Percentiles rank a stretch among this genome's conserved stretches.
Conservation (phyloP, 2,329 filamentous ascomycete species). For the Eurotiales sp. region DNA sequence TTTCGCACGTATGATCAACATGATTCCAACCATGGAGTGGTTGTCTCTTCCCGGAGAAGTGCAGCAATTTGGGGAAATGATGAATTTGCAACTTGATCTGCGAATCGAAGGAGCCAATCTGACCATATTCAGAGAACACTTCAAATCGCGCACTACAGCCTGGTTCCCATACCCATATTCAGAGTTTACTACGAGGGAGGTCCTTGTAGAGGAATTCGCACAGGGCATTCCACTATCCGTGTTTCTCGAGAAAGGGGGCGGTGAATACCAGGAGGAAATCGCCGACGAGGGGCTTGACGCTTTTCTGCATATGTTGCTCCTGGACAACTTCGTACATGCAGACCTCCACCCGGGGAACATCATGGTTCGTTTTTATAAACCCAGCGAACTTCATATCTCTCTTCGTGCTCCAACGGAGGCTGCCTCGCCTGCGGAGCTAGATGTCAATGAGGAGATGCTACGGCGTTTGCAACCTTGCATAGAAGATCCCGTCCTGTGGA, state of each 20-base stretch:
- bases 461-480: slow-evolving; percentile 71
- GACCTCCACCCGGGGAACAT: slow-evolving; percentile 97
- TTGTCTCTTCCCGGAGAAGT: slow-evolving; percentile 94
- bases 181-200: slow-evolving; percentile 86
- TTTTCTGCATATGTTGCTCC: slow-evolving; percentile 91
- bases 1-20: slow-evolving; percentile 79
- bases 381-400: slow-evolving; percentile 65
- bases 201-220: slow-evolving; percentile 92
- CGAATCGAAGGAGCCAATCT: slow-evolving; percentile 93
- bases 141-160: slow-evolving; percentile 83
- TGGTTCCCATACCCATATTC: slow-evolving; percentile 95
- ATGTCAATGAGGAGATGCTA: slow-evolving; percentile 85
- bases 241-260: slow-evolving; percentile 87
- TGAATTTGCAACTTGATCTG: slow-evolving; percentile 93
- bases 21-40: slow-evolving; percentile 94
- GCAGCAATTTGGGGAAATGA: slow-evolving; percentile 93
- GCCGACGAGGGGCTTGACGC: slow-evolving; percentile 92
- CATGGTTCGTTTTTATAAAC: slow-evolving; percentile 97
- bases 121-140: slow-evolving; percentile 79
- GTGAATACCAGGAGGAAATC: slow-evolving; percentile 89
- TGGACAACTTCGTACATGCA: slow-evolving; percentile 97
- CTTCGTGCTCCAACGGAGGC: slow-evolving; percentile 45
- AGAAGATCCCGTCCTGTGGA: slow-evolving; percentile 67
- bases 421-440: slow-evolving; percentile 53
- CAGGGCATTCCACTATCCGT: slow-evolving; percentile 87